Evolutionary conservation across 78 protist species (phyloP).

Genomic region (Dictyostelium discoideum): dicty_2.7 NC_007089.4:855501-856000

Average conservation of each 20-base stretch:
- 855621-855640: conserved; percentile 60
- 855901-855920: conserved; percentile 72
- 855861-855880: conserved; percentile 90
- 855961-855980: conserved; percentile 87
- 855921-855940: conserved; percentile 85
- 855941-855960: conserved; percentile 89
- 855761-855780: conserved; percentile 75
- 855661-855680: conserved; percentile 68
- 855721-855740: conserved; percentile 85
- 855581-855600: conserved; percentile 85
- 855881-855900: conserved; percentile 92
- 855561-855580: conserved; percentile 85
- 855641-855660: conserved; percentile 53
- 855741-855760: conserved; percentile 85
- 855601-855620: conserved; percentile 86
- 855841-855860: conserved; percentile 91
- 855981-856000: conserved; percentile 71
- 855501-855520: conserved; percentile 52
- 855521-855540: conserved; percentile 91
- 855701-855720: conserved; percentile 85
- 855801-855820: conserved; percentile 76
- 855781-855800: conserved; percentile 88
- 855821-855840: conserved; percentile 94
- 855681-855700: conserved; percentile 92
- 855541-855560: conserved; percentile 90